Evolutionary conservation across 2,329 filamentous ascomycete genomes (phyloP).

Genomic region (Cladosporium sp.): DNA sequence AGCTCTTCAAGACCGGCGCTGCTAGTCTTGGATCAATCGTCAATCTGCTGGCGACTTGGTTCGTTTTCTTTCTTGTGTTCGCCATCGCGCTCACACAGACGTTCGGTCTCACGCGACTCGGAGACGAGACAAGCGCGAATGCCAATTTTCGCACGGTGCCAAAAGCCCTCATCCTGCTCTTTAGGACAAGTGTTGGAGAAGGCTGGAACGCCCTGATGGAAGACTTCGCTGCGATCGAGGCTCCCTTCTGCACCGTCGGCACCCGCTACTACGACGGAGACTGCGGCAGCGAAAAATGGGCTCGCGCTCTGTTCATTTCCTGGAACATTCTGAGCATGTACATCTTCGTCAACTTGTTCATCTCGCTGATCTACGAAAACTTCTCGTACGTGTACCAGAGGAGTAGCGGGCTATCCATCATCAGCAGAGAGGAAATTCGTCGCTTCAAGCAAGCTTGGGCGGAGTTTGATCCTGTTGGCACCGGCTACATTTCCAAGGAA

Average conservation of each 20-base stretch:
- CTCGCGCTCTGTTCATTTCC: slow-evolving; percentile 79
- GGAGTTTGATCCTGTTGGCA: slow-evolving; percentile 84
- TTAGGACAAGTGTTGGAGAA: slow-evolving; percentile 88
- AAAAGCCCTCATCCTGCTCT: slow-evolving; percentile 86
- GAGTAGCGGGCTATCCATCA: slow-evolving; percentile 82
- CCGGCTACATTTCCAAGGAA: slow-evolving; percentile 84
- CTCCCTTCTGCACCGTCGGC: slow-evolving; percentile 72
- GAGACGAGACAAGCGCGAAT: slow-evolving; percentile 63
- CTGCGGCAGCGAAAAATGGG: slow-evolving; percentile 87
- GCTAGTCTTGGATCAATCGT: slow-evolving; percentile 85
- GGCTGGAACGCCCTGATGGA: slow-evolving; percentile 98
- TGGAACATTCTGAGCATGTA: slow-evolving; percentile 99
- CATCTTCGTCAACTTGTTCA: slow-evolving; percentile 96
- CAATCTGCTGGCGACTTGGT: slow-evolving; percentile 92
- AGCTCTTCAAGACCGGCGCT: slow-evolving; percentile 96
- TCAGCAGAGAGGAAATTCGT: slow-evolving; percentile 88
- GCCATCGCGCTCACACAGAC: slow-evolving; percentile 94
- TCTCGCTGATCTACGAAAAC: slow-evolving; percentile 97
- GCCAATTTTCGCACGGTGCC: slow-evolving; percentile 91
- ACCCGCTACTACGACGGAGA: slow-evolving; percentile 76
- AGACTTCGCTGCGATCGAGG: slow-evolving; percentile 75
- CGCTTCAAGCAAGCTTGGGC: slow-evolving; percentile 99
- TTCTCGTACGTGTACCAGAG: slow-evolving; percentile 99
- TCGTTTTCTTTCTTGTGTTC: slow-evolving; percentile 92
- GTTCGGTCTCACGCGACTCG: slow-evolving; percentile 90